Evolutionary conservation across 176 grass and related monocot species (phyloP), one percentile per base, ranked within the genome.

Genomic region (Triticum urartu): DNA sequence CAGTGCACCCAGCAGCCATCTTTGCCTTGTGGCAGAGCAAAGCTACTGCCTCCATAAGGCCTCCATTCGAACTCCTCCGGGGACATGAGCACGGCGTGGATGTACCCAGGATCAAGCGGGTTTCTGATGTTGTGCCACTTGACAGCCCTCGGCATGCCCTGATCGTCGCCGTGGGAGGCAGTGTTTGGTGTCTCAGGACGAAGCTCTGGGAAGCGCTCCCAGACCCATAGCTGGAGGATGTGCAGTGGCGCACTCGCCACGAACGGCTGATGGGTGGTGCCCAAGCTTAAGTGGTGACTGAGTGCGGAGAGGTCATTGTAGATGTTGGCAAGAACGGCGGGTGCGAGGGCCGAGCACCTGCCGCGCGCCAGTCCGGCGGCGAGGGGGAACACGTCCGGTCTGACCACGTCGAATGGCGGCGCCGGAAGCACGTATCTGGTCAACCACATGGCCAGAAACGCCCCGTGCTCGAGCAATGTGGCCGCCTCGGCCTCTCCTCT

Each of bases 381-480:
- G 71, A 98, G 91, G 5, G 91, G 91, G 74, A 98, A 90, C 38
- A 43, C 21, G 5, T 24, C 21, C 38, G 21, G 1, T 34, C 6
- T 21, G 33, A 79, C 33, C 76, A 79, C 76, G 45, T 39, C 33
- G 32, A 79, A 79, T 6, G 76, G 76, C 11, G 21, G 54, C 54
- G 33, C 20, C 76, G 54, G 75, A 85, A 98, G 47, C 91, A 81
- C n/a, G 90, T 93, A 40, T 3, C 11, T 8, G 14, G 20, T 36
- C 32, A 98, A 70, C 93, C 90, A 95, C 35, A 98, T 90, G 32
- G 93, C 90, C 38, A 98, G 81, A 81, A 98, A 98, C 11, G 93
- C 93, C 5, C 81, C 74, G 81, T 95, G 93, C 88, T 98, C 95
- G 25, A 92, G 56, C 33, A 78, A 59, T 35, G 5, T 13, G 20